Base-by-base conservation (phyloP, 768 basidiomycete species). In the Phallus indusiatus region DNA sequence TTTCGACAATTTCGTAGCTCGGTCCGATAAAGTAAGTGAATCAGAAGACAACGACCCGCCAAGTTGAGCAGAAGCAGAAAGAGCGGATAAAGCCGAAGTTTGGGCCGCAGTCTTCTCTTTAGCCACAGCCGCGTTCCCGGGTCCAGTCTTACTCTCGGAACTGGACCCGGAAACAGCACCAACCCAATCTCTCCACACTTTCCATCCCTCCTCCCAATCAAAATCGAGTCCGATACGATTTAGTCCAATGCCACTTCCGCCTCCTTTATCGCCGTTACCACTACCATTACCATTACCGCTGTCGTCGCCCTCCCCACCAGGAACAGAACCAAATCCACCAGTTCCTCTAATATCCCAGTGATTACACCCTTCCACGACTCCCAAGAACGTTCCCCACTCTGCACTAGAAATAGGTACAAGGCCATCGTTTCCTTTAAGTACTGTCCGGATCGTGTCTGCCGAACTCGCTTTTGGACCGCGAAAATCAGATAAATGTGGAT, bases 271-370 rank as follows among this genome's bases (percentile, higher is more conserved):
- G 5, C 51, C 51, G 17, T 52, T 14, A 52, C 18, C 34, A 24
- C 12, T 24, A 18, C 47, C 51, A 28, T 52, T 52, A 12, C 51
- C 51, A 24, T 52, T 14, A 52, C 18, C 34, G 12, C 51, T 24
- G 14, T 35, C 18, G 17, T 24, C 53, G 54, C 46, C 35, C 10
- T 54, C 59, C 14, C 54, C 53, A 47, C 47, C 82, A 0, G 85
- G 75, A 50, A 76, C 82, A 52, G 81, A 76, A 58, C 86, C 88
- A 64, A 85, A 74, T 3, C 93, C 90, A n/a, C 86, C 73, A 20
- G 90, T 85, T 0, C 95, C 96, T 62, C 96, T 75, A 69, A 97
- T 81, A 65, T 95, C 88, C 96, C 96, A 99, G 67, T 99, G 96
- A 75, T 99, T 94, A 65, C 85, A 88, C 1, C 85, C 87, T 63